Evolutionary conservation across 495 filamentous ascomycete genomes (phyloP), one percentile per base, ranked within the genome.

Genomic region (Penicillium dipodomyicola): DNA sequence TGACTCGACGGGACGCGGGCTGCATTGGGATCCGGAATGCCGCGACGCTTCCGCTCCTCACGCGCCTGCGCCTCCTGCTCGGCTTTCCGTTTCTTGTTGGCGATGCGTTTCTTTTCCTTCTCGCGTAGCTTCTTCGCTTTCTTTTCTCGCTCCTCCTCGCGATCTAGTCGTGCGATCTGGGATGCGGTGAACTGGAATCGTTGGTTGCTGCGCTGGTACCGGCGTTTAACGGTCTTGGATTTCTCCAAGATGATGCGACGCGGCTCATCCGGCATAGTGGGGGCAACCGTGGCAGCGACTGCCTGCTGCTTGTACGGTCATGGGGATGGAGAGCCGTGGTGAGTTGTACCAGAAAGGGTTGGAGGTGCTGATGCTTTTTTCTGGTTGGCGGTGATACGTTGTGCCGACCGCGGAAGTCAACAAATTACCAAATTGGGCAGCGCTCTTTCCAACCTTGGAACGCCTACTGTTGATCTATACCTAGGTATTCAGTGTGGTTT

Each of bases 141-240:
- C 1, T 57, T 63, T 42, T 72, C 71, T 12, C 64, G 67, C 53
- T 75, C 75, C 50, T 77, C 67, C 35, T 80, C 75, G 33, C 76
- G 72, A 46, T 81, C 79, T 47, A 77, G 77, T 7, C 68, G 68
- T 14, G 63, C 65, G 19, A 78, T 67, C 58, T 78, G 69, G 11
- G 72, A 69, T 14, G 78, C 64, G 23, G 72, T 70, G 57, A 75
- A 75, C 44, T 70, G 49, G 62, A 76, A 67, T 43, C 65, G 71
- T 59, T 73, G 74, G 70, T 75, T 75, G 61, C 70, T 75, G 62
- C 78, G 73, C 55, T 79, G 75, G 67, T 79, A 80, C 58, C 68
- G 75, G 57, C 69, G 75, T 63, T 68, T 72, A 40, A 70, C 71
- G 17, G 65, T 71, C 61, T 70, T 73, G 58, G 68, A 79, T 71